Evolutionary conservation across 768 basidiomycete species (phyloP).

Genomic region (Myochromella boudieri): DNA sequence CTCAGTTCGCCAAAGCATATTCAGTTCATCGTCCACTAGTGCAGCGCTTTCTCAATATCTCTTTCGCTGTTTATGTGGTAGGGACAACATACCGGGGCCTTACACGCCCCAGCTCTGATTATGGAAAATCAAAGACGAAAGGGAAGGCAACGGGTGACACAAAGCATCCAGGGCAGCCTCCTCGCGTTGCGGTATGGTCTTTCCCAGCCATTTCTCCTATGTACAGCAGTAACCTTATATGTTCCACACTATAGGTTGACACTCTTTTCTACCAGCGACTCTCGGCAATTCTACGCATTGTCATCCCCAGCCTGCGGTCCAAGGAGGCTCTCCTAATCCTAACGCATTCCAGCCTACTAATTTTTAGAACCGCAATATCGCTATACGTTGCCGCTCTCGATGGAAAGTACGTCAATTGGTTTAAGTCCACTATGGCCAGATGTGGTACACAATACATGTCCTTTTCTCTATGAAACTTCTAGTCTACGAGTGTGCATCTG

Average conservation of each 20-base stretch:
- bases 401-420: slow-evolving; percentile 62
- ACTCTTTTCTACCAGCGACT: slow-evolving; percentile 87
- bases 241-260: slow-evolving; percentile 64
- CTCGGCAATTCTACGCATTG: slow-evolving; percentile 74
- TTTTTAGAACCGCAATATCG: slow-evolving; percentile 89
- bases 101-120: slow-evolving; percentile 35
- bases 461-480: neutral
- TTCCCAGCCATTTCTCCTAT: neutral
- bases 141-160: slow-evolving; percentile 26
- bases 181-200: slow-evolving; percentile 63
- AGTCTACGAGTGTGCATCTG: neutral
- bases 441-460: neutral
- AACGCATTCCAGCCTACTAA: slow-evolving; percentile 86
- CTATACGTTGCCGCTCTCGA: slow-evolving; percentile 94
- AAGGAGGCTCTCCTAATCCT: slow-evolving; percentile 86
- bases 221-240: neutral
- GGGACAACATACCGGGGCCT: slow-evolving; percentile 61
- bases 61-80: slow-evolving; percentile 73
- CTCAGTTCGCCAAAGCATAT: slow-evolving; percentile 53
- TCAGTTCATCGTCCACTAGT: slow-evolving; percentile 63
- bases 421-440: neutral
- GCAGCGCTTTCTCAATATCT: slow-evolving; percentile 67
- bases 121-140: slow-evolving; percentile 39
- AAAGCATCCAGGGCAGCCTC: slow-evolving; percentile 37
- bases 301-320: slow-evolving; percentile 81